Conservation (phyloP, 805 yeast species). For the Diddensiella santjacobensis region DNA sequence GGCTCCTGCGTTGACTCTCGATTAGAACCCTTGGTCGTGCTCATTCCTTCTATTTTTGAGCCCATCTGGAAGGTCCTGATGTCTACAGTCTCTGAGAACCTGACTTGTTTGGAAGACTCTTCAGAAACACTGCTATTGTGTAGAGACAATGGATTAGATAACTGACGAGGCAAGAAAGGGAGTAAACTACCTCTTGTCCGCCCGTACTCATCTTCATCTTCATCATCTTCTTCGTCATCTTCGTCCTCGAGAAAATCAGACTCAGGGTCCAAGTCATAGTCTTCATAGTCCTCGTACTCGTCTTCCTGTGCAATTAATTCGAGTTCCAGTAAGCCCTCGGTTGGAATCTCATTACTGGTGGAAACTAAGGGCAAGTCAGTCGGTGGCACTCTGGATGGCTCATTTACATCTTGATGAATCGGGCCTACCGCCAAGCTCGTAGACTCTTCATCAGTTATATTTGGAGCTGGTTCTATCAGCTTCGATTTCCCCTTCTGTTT, state of each 20-base stretch:
- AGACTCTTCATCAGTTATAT: no score
- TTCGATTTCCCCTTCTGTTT: no score
- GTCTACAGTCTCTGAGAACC: constrained; percentile 50
- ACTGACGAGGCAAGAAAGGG: constrained; percentile 25
- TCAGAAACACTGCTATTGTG: neutral
- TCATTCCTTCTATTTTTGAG: neutral
- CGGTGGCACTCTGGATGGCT: neutral
- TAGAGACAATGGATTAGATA: no score
- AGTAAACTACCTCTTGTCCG: constrained; percentile 35
- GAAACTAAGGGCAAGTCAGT: no score
- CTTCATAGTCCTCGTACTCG: constrained; percentile 44
- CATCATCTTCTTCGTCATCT: constrained; percentile 41
- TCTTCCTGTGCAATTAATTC: constrained; percentile 34
- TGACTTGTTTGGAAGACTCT: constrained; percentile 27
- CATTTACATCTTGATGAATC: no score
- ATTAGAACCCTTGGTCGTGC: no score
- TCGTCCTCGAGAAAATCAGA: constrained; percentile 34
- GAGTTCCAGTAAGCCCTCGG: constrained; percentile 30
- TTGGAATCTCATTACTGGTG: constrained; percentile 6
- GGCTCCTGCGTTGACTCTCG: constrained; percentile 4
- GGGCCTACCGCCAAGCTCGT: no score
- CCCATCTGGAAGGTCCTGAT: constrained; percentile 51
- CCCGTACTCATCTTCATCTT: constrained; percentile 36
- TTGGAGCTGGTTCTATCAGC: no score
- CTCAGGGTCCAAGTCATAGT: constrained; percentile 38